Percentiles rank a stretch among this genome's conserved stretches.
phyloP scores from a whole-genome alignment of 352 stramenopile species.

The Globisporangium viniferum region DNA sequence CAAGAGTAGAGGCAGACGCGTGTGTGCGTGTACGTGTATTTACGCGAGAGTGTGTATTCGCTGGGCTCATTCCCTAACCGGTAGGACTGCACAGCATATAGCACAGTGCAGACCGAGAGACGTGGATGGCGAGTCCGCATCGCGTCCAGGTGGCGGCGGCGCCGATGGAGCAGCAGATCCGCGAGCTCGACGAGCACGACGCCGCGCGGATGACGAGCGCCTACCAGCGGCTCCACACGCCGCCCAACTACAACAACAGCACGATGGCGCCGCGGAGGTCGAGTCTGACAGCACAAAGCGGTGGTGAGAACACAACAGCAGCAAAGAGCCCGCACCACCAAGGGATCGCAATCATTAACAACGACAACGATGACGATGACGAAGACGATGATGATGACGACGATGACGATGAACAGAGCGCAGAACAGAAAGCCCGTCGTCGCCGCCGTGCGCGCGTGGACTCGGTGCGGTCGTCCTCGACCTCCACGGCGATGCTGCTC shows the following conservation, averaged over 20 bases:
- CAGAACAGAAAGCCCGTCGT: neutral
- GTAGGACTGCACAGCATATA: no score
- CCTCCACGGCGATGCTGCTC: slow-evolving; percentile 12
- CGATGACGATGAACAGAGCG: neutral
- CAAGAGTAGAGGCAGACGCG: neutral
- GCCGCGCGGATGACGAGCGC: slow-evolving; percentile 5
- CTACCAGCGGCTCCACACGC: slow-evolving; percentile 10
- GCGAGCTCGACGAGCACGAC: slow-evolving; percentile 15
- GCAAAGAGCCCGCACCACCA: slow-evolving; percentile 8
- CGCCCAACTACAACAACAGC: slow-evolving; percentile 11
- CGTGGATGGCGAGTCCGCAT: slow-evolving; percentile 8
- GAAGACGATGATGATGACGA: slow-evolving; percentile 13
- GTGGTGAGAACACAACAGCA: neutral
- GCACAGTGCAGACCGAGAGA: no score
- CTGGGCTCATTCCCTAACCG: neutral
- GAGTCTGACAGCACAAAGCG: neutral
- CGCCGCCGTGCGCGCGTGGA: slow-evolving; percentile 6
- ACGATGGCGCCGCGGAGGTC: neutral
- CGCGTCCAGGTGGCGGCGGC: slow-evolving; percentile 20
- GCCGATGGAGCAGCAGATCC: slow-evolving; percentile 23
- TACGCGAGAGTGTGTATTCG: neutral
- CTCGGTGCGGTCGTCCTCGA: slow-evolving; percentile 4
- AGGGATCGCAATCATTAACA: slow-evolving; percentile 7
- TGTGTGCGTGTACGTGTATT: neutral
- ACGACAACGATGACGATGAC: slow-evolving; percentile 11